phyloP scores from a whole-genome alignment of 345 rosid genomes.

The Gossypium thurberi region DNA sequence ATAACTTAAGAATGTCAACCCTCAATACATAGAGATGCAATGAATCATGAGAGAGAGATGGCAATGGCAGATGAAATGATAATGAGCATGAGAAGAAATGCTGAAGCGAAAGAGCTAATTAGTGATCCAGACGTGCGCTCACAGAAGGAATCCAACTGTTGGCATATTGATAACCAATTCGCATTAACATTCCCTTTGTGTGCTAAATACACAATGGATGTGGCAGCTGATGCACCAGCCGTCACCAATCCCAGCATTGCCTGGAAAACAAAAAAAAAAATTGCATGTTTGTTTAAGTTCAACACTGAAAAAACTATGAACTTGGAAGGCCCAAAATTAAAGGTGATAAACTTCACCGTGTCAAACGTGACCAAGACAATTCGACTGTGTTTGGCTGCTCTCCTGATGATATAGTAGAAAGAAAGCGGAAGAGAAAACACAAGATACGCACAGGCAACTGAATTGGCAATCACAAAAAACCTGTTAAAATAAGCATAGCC shows the following conservation, averaged over 20 bases:
- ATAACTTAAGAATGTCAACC: too few species aligned
- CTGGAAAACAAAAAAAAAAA: conserved; percentile 8
- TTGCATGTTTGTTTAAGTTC: neutral
- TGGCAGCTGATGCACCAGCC: conserved; percentile 47
- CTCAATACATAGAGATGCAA: neutral
- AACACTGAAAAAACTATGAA: neutral
- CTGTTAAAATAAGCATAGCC: conserved; percentile 20
- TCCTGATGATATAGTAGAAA: conserved; percentile 40
- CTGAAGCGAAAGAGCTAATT: conserved; percentile 54
- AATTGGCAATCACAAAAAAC: conserved; percentile 69
- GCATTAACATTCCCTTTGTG: conserved; percentile 41
- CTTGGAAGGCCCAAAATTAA: neutral
- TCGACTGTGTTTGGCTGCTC: conserved; percentile 29
- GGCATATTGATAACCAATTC: conserved; percentile 66
- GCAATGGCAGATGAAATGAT: conserved; percentile 42
- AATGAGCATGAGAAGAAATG: conserved; percentile 31
- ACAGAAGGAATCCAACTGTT: conserved; percentile 26
- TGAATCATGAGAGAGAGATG: conserved; percentile 28
- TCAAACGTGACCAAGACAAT: conserved; percentile 42
- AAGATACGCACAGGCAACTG: conserved; percentile 55
- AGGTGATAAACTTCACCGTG: conserved; percentile 31
- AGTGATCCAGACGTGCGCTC: conserved; percentile 49
- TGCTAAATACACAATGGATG: conserved; percentile 44
- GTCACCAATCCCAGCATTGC: conserved; percentile 36
- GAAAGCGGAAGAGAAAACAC: conserved; percentile 57